Evolutionary conservation across 257 asterid genomes (phyloP), one percentile per base, ranked within the genome.

Genomic region (Euphrasia confusa): DNA sequence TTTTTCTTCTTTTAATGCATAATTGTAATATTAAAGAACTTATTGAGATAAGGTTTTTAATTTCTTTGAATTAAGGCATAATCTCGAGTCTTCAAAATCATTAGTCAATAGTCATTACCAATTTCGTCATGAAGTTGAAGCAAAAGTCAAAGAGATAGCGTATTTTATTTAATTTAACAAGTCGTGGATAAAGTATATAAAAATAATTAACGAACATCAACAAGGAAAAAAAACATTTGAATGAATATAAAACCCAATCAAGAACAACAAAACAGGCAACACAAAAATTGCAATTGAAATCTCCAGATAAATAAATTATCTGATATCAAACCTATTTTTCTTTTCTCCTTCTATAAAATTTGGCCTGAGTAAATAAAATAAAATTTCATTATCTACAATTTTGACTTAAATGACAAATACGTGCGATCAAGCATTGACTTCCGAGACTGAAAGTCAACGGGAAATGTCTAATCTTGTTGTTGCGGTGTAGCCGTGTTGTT

Each of bases 401-500:
- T 7, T 37, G 42, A 35, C 40, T 35, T 35, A 7, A 35, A 7
- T 7, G 40, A 35, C 40, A 35, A 35, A 35, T 35, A 21, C 0
- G 40, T 35, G 1, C 10, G 40, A 35, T 35, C 40, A 0, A 35
- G 2, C 40, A 0, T 35, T 35, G 40, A 37, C 42, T 37, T 37
- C 42, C 2, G 42, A 37, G 0, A 7, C 10, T 2, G 11, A 6
- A 27, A 11, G 68, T 86, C 84, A 87, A 81, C 95, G 95, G 54
- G 95, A 84, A 72, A 90, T 87, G 35, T 90, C 95, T 44, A 77
- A 80, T 72, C 78, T 86, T 58, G 42, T 37, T 1, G 42, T 37
- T 11, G 83, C 65, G 18, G 73, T 74, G 72, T 81, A 87, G 7
- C 85, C 96, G 65, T 84, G 35, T 67, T 90, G 96, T 56, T 87